phyloP scores from a whole-genome alignment of 345 rosid species.

The Clausena lansium region DNA sequence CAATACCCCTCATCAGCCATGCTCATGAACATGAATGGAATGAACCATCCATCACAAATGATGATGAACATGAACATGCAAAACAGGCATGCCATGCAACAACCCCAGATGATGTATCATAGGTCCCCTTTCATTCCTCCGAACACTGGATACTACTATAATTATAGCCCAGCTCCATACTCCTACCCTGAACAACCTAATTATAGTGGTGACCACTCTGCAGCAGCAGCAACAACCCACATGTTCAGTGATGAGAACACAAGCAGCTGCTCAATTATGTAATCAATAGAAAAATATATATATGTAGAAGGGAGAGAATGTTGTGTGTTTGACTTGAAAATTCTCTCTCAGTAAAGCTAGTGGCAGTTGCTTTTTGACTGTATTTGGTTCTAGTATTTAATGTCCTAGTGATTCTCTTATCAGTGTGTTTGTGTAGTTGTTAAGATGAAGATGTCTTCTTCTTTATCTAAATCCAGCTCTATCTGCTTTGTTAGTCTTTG shows the following conservation, averaged over 20 bases:
- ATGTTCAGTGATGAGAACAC: constrained; percentile 53
- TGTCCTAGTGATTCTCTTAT: constrained; percentile 14
- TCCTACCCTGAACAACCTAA: constrained; percentile 33
- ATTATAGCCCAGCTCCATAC: constrained; percentile 36
- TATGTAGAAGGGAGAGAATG: not conserved
- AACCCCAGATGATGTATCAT: constrained; percentile 69
- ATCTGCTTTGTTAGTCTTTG: not conserved
- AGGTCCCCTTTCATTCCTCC: constrained; percentile 50
- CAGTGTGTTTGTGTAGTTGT: constrained; percentile 26
- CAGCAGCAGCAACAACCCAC: constrained; percentile 34
- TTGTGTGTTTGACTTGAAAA: constrained; percentile 23
- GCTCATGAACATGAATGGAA: constrained; percentile 47
- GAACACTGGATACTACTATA: constrained; percentile 59
- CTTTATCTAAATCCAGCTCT: not conserved
- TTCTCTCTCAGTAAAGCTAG: constrained; percentile 12
- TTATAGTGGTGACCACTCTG: constrained; percentile 28
- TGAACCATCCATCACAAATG: constrained; percentile 39
- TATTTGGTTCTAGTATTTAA: constrained; percentile 1
- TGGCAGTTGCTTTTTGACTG: constrained; percentile 13
- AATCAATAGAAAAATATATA: not conserved
- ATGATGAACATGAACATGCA: constrained; percentile 55
- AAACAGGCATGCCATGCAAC: constrained; percentile 39
- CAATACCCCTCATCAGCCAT: constrained; percentile 47
- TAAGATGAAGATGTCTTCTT: constrained; percentile 11
- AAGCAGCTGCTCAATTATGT: constrained; percentile 53